phyloP scores from a whole-genome alignment of 192 early-diverging fungal genomes.

The Linnemannia hyalina region DNA sequence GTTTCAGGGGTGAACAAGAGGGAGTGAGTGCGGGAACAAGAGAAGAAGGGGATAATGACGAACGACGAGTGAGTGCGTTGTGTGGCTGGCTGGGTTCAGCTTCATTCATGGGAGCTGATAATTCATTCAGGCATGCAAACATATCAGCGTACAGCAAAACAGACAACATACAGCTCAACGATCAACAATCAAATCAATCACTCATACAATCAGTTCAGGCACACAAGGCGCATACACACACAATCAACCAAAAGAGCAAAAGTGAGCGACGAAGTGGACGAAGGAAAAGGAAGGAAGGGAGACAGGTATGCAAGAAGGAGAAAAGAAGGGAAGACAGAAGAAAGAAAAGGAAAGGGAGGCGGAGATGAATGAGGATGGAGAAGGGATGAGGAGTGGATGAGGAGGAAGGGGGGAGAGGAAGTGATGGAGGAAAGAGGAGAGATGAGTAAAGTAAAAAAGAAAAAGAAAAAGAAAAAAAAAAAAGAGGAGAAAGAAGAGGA shows the following conservation, averaged over 20 bases:
- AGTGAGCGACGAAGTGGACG: conserved; percentile 3
- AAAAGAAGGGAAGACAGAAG: background rate
- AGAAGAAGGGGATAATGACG: background rate
- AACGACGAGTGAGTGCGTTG: background rate
- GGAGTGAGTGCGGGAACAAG: background rate
- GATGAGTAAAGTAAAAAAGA: background rate
- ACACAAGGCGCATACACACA: background rate
- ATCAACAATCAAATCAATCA: background rate
- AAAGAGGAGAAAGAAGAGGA: background rate
- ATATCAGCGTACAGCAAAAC: no score
- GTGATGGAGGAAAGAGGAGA: background rate
- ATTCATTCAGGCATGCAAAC: background rate
- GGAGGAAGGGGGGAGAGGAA: background rate
- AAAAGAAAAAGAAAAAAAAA: background rate
- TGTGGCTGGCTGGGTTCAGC: conserved; percentile 3
- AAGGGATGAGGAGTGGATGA: background rate
- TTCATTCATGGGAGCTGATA: background rate
- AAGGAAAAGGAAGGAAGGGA: background rate
- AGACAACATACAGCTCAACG: background rate
- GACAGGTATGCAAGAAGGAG: background rate
- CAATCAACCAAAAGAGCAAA: background rate
- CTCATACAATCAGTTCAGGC: conserved; percentile 3
- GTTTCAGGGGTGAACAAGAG: background rate
- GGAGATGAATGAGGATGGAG: conserved; percentile 1
- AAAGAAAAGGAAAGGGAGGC: background rate